phyloP scores from a whole-genome alignment of 306 rosid species.

The Morella rubra region DNA sequence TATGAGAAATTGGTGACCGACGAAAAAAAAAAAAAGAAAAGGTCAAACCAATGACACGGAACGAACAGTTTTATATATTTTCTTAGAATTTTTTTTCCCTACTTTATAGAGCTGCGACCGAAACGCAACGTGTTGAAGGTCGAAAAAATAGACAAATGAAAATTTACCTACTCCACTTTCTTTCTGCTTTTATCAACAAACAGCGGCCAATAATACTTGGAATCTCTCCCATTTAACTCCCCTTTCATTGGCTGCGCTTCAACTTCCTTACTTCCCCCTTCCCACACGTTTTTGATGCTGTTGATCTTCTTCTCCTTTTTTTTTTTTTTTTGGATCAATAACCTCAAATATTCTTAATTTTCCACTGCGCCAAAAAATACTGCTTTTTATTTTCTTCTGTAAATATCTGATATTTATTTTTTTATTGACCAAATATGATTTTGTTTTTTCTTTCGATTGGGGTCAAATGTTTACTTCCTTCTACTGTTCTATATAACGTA shows the following conservation, averaged over 20 bases:
- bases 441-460: too few species aligned
- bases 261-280: slow-evolving; percentile 7
- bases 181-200: not conserved
- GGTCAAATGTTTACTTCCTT: too few species aligned
- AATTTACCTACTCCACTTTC: slow-evolving; percentile 49
- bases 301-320: too few species aligned
- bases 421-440: too few species aligned
- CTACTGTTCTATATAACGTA: too few species aligned
- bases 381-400: not conserved
- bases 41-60: slow-evolving; percentile 42
- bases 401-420: too few species aligned
- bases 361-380: too few species aligned
- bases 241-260: slow-evolving; percentile 8
- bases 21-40: not conserved
- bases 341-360: too few species aligned
- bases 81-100: too few species aligned
- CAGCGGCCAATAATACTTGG: slow-evolving; percentile 3
- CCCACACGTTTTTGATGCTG: not conserved
- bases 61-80: slow-evolving; percentile 7
- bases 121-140: slow-evolving; percentile 24
- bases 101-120: not conserved
- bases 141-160: slow-evolving; percentile 37
- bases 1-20: not conserved
- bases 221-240: not conserved
- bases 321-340: too few species aligned